These are phyloP conservation scores for Theobroma grandiflorum DNA, from an alignment of 441 rosid genomes.

Conservation along the genomic window DNA sequence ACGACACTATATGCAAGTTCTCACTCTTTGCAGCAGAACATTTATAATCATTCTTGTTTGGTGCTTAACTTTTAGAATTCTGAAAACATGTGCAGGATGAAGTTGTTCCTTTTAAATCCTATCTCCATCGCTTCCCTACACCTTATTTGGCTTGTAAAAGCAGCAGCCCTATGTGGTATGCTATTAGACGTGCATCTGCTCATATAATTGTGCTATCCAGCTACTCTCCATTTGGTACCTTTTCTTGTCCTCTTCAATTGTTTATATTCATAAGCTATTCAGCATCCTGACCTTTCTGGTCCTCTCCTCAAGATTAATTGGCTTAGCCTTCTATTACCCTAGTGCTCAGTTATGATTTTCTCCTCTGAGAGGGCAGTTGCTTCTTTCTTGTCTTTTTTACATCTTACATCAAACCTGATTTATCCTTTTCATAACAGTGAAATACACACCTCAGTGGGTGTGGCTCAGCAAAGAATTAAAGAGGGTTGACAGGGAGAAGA, in stretches of 20 bases:
- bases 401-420: constrained; percentile 25
- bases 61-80: constrained; percentile 24
- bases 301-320: neutral
- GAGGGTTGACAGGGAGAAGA: constrained; percentile 74
- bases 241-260: constrained; percentile 24
- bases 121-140: constrained; percentile 67
- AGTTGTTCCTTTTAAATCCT: constrained; percentile 62
- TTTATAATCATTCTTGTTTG: constrained; percentile 19
- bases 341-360: neutral
- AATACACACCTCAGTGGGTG: constrained; percentile 69
- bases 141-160: constrained; percentile 72
- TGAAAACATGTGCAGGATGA: constrained; percentile 53
- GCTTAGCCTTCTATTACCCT: neutral
- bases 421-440: constrained; percentile 51
- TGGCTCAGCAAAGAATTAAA: constrained; percentile 64
- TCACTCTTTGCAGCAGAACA: constrained; percentile 18
- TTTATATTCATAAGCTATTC: neutral
- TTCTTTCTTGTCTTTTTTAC: neutral
- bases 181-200: constrained; percentile 75
- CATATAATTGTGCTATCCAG: constrained; percentile 78
- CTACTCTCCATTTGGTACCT: constrained; percentile 81
- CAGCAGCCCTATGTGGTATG: constrained; percentile 72
- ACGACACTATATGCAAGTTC: neutral
- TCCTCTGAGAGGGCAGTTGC: neutral
- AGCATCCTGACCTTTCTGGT: neutral